Evolutionary conservation across 2,329 filamentous ascomycete species (phyloP), one percentile per base, ranked within the genome.

Genomic region (Balansia obtecta): DNA sequence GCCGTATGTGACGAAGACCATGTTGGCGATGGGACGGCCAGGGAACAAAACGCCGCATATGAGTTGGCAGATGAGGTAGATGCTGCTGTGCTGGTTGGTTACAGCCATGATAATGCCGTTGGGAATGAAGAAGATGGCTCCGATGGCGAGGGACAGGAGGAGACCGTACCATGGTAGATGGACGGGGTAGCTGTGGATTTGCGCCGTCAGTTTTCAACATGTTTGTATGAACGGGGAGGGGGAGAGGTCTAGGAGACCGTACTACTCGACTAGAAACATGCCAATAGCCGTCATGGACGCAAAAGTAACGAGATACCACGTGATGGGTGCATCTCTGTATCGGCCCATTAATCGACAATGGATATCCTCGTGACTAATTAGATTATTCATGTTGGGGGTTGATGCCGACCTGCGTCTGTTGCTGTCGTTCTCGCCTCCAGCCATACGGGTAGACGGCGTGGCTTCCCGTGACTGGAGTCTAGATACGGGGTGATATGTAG

Each of bases 51-150:
- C 82, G 49, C 88, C 88, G 55, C 86, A 91, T 55, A 93, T 83
- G 51, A 94, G 76, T 66, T 93, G 88, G 64, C 87, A 91, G 58
- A 93, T 86, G 37, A 93, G 76, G 63, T 91, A 93, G 56, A 91
- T 87, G 64, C 83, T 88, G 65, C 82, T 88, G 65, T 93, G 86
- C 63, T 91, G 87, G 64, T 93, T 94, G 10, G 88, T 94, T 57
- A 94, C 88, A 15, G 88, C 88, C 86, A 93, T 94, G 60, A 95
- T 86, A 62, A 94, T 93, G 53, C 88, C 88, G 55, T 93, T 91
- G 11, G 88, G 88, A 52, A 95, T 88, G 69, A 94, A 94, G 53
- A 94, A 84, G 50, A 91, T 66, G 18, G 83, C 81, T 53, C 87
- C 88, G 49, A 94, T 88, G 27, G 73, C 78, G 2, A 95, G 74